A percentile compares a stretch with the other conserved stretches of the same genome.
Conservation (phyloP, 129 eudicot genomes). For the Pseudognaphalium luteoalbum region DNA sequence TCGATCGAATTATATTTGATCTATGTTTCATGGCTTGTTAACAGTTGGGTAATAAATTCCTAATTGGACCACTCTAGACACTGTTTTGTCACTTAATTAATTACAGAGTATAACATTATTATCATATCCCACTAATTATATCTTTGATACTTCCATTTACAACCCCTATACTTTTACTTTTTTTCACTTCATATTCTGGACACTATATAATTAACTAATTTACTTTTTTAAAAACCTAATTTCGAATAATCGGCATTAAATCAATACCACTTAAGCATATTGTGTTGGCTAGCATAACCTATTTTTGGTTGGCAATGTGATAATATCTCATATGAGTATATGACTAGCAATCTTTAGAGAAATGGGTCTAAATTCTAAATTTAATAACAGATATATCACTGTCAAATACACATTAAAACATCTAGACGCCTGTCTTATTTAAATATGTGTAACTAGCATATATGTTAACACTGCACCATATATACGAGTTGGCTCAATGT, state of each 20-base stretch:
- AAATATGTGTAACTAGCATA: too few relatives aligned
- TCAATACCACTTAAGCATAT: not conserved
- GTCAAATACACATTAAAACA: not conserved
- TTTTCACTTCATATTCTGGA: conserved; percentile 6
- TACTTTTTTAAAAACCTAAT: not conserved
- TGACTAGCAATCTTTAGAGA: not conserved
- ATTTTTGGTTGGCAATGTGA: not conserved
- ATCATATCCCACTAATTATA: not conserved
- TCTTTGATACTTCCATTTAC: not conserved
- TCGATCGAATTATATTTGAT: conserved; percentile 12
- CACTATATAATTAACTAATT: not conserved
- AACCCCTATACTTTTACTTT: conserved; percentile 15
- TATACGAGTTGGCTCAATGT: not conserved
- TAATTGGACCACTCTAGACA: conserved; percentile 32
- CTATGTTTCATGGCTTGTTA: not conserved
- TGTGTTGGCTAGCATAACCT: not conserved
- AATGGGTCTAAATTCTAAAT: not conserved
- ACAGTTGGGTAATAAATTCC: conserved; percentile 19
- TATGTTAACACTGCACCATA: too few relatives aligned
- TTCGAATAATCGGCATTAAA: too few relatives aligned
- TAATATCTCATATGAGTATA: not conserved
- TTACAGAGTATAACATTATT: too few relatives aligned
- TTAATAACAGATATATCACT: not conserved
- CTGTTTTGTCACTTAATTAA: conserved; percentile 25
- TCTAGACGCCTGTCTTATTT: not conserved